Conservation (phyloP, 2,329 filamentous ascomycete genomes). For the Hirsutella rhossiliensis region DNA sequence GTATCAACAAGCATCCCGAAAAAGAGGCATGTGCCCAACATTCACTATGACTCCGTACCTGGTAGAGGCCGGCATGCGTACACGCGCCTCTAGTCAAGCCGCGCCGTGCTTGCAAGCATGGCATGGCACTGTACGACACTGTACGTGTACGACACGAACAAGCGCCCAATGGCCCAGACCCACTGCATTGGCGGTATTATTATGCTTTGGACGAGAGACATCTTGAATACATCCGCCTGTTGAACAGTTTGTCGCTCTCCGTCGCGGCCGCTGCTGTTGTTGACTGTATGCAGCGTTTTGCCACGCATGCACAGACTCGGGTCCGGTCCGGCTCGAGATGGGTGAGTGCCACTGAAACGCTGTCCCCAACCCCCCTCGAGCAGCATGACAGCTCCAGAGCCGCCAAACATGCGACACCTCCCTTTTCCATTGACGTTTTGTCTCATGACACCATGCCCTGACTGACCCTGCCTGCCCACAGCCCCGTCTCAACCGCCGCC, state of each 20-base stretch:
- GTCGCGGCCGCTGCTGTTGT: neutral
- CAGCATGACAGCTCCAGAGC: neutral
- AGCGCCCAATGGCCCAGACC: too few relatives aligned
- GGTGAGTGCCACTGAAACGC: neutral
- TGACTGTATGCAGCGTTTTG: neutral
- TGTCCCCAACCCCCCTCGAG: neutral
- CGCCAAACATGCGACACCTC: neutral
- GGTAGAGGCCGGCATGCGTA: too few relatives aligned
- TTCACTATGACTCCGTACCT: too few relatives aligned
- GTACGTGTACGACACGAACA: too few relatives aligned
- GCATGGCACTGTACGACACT: too few relatives aligned
- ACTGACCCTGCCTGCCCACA: constrained; percentile 12
- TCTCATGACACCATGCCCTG: neutral
- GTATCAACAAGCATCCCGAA: too few relatives aligned
- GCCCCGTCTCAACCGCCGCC: constrained; percentile 49
- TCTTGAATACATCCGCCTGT: too few relatives aligned
- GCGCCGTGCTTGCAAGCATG: too few relatives aligned
- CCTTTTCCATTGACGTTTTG: neutral
- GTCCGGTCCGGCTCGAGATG: neutral
- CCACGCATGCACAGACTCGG: neutral
- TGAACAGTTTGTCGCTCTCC: neutral
- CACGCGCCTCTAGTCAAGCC: too few relatives aligned
- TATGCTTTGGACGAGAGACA: too few relatives aligned
- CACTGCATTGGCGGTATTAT: too few relatives aligned
- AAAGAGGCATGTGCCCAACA: too few relatives aligned